Evolutionary conservation across 345 rosid species (phyloP).

Genomic region (Arabidopsis arenosa): DNA sequence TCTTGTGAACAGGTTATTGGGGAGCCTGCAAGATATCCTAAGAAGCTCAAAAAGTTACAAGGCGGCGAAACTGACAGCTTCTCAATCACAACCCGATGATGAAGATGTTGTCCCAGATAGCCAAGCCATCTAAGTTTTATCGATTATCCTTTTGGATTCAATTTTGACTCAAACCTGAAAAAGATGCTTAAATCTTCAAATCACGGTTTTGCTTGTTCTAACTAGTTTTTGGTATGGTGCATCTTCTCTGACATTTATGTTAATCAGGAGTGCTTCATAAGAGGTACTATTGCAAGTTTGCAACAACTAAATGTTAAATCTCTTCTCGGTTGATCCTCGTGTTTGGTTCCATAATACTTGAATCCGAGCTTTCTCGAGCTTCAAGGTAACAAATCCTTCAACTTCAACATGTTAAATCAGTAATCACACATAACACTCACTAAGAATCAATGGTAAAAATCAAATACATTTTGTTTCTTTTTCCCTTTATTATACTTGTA

Average conservation of each 20-base stretch:
- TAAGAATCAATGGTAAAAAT: neutral
- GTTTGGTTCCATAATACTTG: neutral
- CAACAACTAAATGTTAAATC: no score
- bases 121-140: slow-evolving; percentile 21
- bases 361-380: neutral
- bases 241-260: neutral
- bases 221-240: neutral
- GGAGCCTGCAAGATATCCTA: slow-evolving; percentile 37
- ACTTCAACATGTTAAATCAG: neutral
- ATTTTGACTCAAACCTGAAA: neutral
- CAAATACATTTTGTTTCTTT: neutral
- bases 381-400: neutral
- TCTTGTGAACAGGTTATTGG: slow-evolving; percentile 20
- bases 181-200: neutral
- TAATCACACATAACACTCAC: neutral
- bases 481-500: neutral
- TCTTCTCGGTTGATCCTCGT: no score
- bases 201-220: slow-evolving; percentile 1
- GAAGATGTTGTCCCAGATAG: slow-evolving; percentile 41
- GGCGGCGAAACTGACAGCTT: slow-evolving; percentile 42
- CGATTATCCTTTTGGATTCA: neutral
- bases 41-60: slow-evolving; percentile 46
- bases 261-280: neutral
- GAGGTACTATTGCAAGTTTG: no score
- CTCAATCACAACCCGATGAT: slow-evolving; percentile 40